A percentile compares a stretch with the other conserved stretches of the same genome.
These are phyloP conservation scores for Mucor indicus DNA, from an alignment of 371 early-diverging fungal genomes.

Conservation along the genomic window DNA sequence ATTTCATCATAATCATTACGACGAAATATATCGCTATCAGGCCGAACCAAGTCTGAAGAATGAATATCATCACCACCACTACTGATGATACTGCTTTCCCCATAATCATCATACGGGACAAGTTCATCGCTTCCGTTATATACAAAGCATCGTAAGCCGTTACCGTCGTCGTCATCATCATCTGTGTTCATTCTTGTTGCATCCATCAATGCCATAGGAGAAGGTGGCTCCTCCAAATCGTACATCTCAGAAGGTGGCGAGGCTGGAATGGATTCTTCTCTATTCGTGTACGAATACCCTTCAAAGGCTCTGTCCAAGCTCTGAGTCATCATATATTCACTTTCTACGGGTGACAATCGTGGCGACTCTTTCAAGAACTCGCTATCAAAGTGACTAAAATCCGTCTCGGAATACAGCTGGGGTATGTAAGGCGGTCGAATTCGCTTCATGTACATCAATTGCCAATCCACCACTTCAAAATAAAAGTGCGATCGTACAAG, in stretches of 20 bases:
- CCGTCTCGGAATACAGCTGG: constrained; percentile 44
- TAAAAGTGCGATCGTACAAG: constrained; percentile 65
- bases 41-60: too few species aligned
- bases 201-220: constrained; percentile 17
- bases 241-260: constrained; percentile 19
- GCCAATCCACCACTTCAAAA: constrained; percentile 67
- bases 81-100: background rate
- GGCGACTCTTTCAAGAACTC: constrained; percentile 55
- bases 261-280: constrained; percentile 11
- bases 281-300: constrained; percentile 52
- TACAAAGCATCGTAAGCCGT: background rate
- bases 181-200: background rate
- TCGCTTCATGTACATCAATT: constrained; percentile 56
- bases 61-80: background rate
- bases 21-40: too few species aligned
- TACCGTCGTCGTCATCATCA: background rate
- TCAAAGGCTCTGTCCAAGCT: constrained; percentile 54
- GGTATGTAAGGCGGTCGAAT: constrained; percentile 60
- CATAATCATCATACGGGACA: constrained; percentile 3
- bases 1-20: too few species aligned
- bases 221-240: constrained; percentile 8
- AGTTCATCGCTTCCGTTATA: constrained; percentile 6
- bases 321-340: constrained; percentile 40
- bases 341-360: constrained; percentile 35
- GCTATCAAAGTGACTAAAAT: constrained; percentile 65